Conservation (phyloP, 2,329 filamentous ascomycete species). For the Elsinoe arachidis region DNA sequence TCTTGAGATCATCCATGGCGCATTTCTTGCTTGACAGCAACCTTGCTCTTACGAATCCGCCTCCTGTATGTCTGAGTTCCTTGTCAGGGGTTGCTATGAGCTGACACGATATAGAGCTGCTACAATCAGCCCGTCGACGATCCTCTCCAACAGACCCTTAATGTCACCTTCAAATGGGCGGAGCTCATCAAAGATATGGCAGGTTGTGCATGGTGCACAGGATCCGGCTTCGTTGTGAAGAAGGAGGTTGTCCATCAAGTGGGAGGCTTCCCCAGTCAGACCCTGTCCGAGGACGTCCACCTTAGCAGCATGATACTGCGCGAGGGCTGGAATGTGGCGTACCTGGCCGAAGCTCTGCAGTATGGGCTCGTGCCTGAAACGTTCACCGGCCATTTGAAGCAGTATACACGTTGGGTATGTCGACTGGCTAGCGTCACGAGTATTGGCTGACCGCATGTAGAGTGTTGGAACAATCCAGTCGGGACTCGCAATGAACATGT, state of each 20-base stretch:
- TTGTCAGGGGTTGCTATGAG: neutral
- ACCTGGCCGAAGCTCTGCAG: constrained; percentile 51
- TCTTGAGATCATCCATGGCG: constrained; percentile 52
- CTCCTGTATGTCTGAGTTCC: constrained; percentile 25
- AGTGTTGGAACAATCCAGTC: neutral
- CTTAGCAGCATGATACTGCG: constrained; percentile 53
- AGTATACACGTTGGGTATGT: constrained; percentile 45
- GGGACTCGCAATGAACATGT: neutral
- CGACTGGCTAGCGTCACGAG: neutral
- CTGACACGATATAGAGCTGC: constrained; percentile 41
- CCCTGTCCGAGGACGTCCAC: constrained; percentile 52
- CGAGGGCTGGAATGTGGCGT: constrained; percentile 54
- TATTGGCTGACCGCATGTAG: neutral
- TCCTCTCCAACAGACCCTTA: constrained; percentile 49
- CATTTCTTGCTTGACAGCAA: constrained; percentile 48
- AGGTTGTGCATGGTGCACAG: constrained; percentile 52
- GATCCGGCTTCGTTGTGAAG: constrained; percentile 53
- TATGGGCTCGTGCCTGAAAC: constrained; percentile 53
- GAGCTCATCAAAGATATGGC: constrained; percentile 39
- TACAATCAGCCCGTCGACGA: constrained; percentile 54
- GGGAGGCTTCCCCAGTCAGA: constrained; percentile 53
- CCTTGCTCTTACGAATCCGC: constrained; percentile 52
- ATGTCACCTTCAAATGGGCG: constrained; percentile 50
- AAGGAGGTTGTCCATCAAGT: constrained; percentile 52
- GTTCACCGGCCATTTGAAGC: constrained; percentile 48